These are phyloP conservation scores for Coemansia guatemalensis DNA, from an alignment of 192 early-diverging fungal species.

Conservation along the genomic window DNA sequence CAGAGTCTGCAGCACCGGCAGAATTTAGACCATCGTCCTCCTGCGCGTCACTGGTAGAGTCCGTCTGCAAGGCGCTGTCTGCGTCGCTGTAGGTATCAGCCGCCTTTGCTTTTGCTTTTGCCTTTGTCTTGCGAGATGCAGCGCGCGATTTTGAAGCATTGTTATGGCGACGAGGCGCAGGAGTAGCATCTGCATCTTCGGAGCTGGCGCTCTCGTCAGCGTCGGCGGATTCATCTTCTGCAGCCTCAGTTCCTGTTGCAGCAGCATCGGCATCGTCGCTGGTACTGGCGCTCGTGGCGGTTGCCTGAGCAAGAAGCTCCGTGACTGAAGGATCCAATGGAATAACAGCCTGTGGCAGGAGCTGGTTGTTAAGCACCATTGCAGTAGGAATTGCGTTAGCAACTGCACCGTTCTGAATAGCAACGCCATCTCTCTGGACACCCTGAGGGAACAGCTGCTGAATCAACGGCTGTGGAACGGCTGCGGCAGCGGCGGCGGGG, in stretches of 20 bases:
- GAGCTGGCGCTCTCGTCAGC: not conserved
- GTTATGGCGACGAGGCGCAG: conserved; percentile 1
- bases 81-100: conserved; percentile 1
- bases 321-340: conserved; percentile 15
- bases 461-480: conserved; percentile 17
- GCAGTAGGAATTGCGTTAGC: conserved; percentile 7
- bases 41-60: not conserved
- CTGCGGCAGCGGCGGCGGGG: conserved; percentile 19
- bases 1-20: not conserved
- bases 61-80: not conserved
- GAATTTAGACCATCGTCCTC: not conserved
- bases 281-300: not conserved
- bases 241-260: not conserved
- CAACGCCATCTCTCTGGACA: not conserved
- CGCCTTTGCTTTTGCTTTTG: not conserved
- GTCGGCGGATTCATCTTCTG: conserved; percentile 3
- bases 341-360: conserved; percentile 9
- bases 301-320: conserved; percentile 12
- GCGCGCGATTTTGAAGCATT: not conserved
- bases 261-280: conserved; percentile 1
- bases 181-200: not conserved
- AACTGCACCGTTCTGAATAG: not conserved
- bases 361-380: conserved; percentile 4
- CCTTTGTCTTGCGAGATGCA: not conserved
- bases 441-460: conserved; percentile 6